Evolutionary conservation across 2,329 filamentous ascomycete species (phyloP), one percentile per base, ranked within the genome.

Genomic region (Xylariaceae sp.): DNA sequence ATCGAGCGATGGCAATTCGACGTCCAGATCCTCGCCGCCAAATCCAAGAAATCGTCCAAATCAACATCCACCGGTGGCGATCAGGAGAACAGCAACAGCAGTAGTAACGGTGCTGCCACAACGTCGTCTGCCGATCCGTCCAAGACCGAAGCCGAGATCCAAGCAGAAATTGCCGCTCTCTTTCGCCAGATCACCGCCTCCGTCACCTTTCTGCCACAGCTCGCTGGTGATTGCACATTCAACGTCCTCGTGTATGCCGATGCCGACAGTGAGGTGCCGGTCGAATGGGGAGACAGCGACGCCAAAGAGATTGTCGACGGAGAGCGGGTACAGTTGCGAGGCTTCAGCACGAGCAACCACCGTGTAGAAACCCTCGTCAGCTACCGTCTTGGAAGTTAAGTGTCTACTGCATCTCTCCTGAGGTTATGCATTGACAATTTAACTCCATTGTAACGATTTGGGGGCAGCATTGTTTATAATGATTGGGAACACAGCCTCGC

Each of bases 1-100:
- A 87, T 99, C 40, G 95, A 99, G 79, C 83, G 95, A 63, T 99
- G 95, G 95, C 94, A 99, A 74, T 99, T 99, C 71, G 93, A 97
- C 74, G 94, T 96, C 74, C 61, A 75, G 65, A 58, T 63, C 36
- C 58, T 61, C 34, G 60, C 67, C 77, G 84, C 73, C 61, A 79
- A 78, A 78, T 83, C 74, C 14, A 60, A 60, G 48, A 58, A 58
- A 76, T 84, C 67, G 78, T 84, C 74, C 61, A 79, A 79, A 78
- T 84, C 74, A 62, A 73, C 53, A 2, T 26, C 64, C 4, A 6
- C 79, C 21, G 75, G 80, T 24, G 80, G 79, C 28, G 87, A 90
- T 69, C 88, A 92, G 67, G 91, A 96, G 72, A 95, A 96, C 71
- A 53, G 33, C 52, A 39, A 8, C 24, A 19, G 23, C 3, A 23